Base-by-base conservation (phyloP, 1,139 yeast genomes). In the Magnusiomyces magnusii region DNA sequence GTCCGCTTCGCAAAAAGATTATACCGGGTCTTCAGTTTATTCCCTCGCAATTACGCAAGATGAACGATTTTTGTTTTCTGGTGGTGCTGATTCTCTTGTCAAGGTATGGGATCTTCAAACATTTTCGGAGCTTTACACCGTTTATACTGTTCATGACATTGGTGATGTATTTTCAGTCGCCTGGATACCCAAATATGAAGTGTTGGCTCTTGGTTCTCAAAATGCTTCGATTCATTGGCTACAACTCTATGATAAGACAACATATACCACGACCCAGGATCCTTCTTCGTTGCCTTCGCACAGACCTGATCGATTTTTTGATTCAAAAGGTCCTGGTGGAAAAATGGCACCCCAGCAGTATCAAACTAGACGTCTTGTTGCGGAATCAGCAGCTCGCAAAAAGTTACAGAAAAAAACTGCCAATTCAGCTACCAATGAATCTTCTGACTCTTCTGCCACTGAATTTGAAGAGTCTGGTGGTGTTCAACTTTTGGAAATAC, bases 91-190 rank as follows among this genome's bases (percentile, higher is more conserved):
- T 70, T 90, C 97, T 1, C 75, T 92, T 55, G 86, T 93, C 39
- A 87, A 90, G 67, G 84, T 90, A 0, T 93, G 97, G 95, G 84
- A 86, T 61, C 74, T 88, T 36, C 68, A 73, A 65, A 62, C 65
- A 9, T 59, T 69, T 52, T 58, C 60, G n/a, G 71, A 70, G 51
- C 79, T 75, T 52, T 84, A 86, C 67, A 86, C 95, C 0, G 81
- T 92, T 13, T 93, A 93, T 70, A 86, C 96, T 0, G 73, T 86
- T 21, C 80, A 87, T 52, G 99, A 93, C 73, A 87, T 93, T 57
- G 99, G 99, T 51, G 99, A 93, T 71, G 86, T 93, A 23, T 92
- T 93, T 69, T 86, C 96, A 3, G 75, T 93, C 41, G 81, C 84
- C 3, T 90, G 95, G 84, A 80, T 86, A 36, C 82, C 82, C 24